Evolutionary conservation across 148 eudicot genomes (phyloP).

Genomic region (Amaranthus cruentus): DNA sequence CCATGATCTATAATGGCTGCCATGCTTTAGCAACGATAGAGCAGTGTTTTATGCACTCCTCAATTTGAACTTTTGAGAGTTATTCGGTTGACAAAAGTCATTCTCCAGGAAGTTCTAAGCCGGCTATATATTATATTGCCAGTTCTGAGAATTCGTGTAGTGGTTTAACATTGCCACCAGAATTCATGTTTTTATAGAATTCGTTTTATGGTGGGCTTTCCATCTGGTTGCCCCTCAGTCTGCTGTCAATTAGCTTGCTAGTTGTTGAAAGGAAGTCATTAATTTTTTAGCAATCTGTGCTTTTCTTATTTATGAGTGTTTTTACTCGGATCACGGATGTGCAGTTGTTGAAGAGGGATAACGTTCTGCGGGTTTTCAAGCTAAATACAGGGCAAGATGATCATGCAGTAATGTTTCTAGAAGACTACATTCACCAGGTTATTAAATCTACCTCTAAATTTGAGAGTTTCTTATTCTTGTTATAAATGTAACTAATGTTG

Average conservation of each 20-base stretch:
- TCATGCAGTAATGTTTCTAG: constrained; percentile 91
- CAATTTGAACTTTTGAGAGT: background rate
- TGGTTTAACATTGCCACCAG: background rate
- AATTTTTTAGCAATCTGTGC: background rate
- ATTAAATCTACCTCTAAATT: background rate
- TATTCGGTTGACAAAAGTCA: background rate
- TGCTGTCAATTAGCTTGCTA: constrained; percentile 1
- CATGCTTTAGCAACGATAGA: too few species aligned
- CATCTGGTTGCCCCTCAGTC: background rate
- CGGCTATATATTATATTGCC: background rate
- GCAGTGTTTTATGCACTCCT: too few species aligned
- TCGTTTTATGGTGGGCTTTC: background rate
- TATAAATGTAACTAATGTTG: background rate
- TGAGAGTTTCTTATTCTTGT: background rate
- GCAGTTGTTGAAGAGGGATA: constrained; percentile 79
- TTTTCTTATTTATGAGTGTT: background rate
- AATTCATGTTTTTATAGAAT: background rate
- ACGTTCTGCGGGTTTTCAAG: constrained; percentile 69
- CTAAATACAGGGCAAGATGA: constrained; percentile 95
- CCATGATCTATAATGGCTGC: background rate
- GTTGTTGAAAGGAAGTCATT: constrained; percentile 3
- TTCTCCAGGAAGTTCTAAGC: background rate
- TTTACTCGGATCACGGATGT: constrained; percentile 4
- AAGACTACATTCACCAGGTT: constrained; percentile 83
- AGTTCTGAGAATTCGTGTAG: background rate